Evolutionary conservation across 2,329 filamentous ascomycete genomes (phyloP).

Genomic region (Bertia moriformis): DNA sequence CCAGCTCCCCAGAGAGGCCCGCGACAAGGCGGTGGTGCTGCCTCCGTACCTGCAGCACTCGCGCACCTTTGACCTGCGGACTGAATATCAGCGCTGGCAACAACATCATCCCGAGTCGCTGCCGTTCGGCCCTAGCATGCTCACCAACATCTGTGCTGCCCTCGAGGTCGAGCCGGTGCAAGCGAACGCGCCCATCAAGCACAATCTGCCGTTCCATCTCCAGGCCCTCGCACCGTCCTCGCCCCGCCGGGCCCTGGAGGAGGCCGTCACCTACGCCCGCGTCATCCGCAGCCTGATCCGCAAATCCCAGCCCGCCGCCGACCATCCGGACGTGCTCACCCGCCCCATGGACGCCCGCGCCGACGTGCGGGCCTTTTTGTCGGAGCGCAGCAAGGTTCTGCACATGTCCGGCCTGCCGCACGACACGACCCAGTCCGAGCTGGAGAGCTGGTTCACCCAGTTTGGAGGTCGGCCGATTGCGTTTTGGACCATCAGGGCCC

Average conservation of each 20-base stretch:
- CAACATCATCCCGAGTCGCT: constrained; percentile 95
- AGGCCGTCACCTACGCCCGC: constrained; percentile 83
- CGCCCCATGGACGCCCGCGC: constrained; percentile 93
- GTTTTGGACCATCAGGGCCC: constrained; percentile 95
- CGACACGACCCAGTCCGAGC: constrained; percentile 93
- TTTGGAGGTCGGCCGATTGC: constrained; percentile 95
- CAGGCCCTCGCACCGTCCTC: constrained; percentile 92
- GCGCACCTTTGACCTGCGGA: constrained; percentile 87
- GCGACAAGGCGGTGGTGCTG: constrained; percentile 93
- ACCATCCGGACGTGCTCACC: constrained; percentile 87
- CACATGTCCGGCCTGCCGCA: constrained; percentile 96
- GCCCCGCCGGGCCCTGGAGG: constrained; percentile 90
- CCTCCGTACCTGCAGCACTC: constrained; percentile 96
- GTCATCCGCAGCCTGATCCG: constrained; percentile 84
- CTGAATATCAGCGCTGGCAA: constrained; percentile 97
- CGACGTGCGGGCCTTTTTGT: constrained; percentile 88
- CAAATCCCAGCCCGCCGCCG: constrained; percentile 86
- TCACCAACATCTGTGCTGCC: constrained; percentile 94
- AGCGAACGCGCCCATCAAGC: constrained; percentile 94
- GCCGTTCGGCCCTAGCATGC: constrained; percentile 85
- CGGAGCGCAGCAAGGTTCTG: constrained; percentile 91
- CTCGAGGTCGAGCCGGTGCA: constrained; percentile 96
- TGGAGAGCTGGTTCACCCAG: constrained; percentile 99
- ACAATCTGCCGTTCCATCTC: constrained; percentile 93
- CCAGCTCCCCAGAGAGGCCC: constrained; percentile 89